phyloP scores from a whole-genome alignment of 176 grass and related monocot genomes.

The Oryza nivara region DNA sequence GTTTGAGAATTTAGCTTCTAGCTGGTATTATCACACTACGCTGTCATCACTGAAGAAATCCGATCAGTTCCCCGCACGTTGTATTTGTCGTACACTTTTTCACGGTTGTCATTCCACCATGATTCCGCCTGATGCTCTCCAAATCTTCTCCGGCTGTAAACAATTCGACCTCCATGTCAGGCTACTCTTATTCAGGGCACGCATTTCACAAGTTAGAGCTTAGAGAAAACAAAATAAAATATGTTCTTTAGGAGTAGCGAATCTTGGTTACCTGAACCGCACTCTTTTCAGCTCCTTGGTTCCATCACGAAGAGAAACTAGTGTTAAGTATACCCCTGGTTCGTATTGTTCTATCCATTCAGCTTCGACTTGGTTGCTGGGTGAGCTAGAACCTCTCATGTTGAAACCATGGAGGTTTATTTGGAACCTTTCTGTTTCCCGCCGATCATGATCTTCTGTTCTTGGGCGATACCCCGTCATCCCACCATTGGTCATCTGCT shows the following conservation, averaged over 20 bases:
- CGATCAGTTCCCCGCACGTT: slow-evolving; percentile 65
- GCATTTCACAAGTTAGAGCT: neutral
- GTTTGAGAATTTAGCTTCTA: neutral
- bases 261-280: slow-evolving; percentile 73
- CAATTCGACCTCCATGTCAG: neutral
- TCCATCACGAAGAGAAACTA: slow-evolving; percentile 78
- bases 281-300: slow-evolving; percentile 92
- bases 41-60: slow-evolving; percentile 61
- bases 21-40: slow-evolving; percentile 3
- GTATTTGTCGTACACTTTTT: slow-evolving; percentile 92
- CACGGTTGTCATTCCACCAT: slow-evolving; percentile 91
- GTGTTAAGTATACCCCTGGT: slow-evolving; percentile 88
- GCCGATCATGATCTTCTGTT: slow-evolving; percentile 58
- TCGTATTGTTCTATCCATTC: slow-evolving; percentile 99
- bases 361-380: slow-evolving; percentile 65
- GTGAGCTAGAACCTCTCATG: slow-evolving; percentile 43
- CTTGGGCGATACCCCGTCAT: slow-evolving; percentile 29
- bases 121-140: slow-evolving; percentile 85
- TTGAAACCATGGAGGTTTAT: slow-evolving; percentile 55
- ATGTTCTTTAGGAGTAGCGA: neutral
- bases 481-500: slow-evolving; percentile 40
- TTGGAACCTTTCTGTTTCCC: slow-evolving; percentile 69
- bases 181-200: neutral
- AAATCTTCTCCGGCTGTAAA: slow-evolving; percentile 83
- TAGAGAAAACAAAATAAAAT: neutral